phyloP scores from a whole-genome alignment of 2,329 filamentous ascomycete species.

The Sporothrix brasiliensis region DNA sequence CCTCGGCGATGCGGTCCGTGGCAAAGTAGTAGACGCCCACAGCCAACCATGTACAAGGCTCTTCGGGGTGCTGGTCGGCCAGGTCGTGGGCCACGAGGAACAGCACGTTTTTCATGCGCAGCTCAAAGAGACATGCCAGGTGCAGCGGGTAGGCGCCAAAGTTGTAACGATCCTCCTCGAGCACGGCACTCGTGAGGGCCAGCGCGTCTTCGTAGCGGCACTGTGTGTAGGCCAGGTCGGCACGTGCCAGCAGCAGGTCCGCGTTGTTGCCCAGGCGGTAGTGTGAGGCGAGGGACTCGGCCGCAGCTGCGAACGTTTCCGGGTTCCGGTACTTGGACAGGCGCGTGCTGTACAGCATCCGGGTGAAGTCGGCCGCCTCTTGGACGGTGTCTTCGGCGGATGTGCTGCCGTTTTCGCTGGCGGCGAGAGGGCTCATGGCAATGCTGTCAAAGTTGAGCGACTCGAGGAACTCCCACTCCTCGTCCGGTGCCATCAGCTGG shows the following conservation, averaged over 20 bases:
- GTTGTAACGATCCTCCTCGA: slow-evolving; percentile 84
- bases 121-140: slow-evolving; percentile 86
- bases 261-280: slow-evolving; percentile 86
- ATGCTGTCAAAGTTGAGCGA: slow-evolving; percentile 89
- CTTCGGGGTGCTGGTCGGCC: slow-evolving; percentile 86
- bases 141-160: slow-evolving; percentile 88
- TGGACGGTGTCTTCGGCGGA: slow-evolving; percentile 54
- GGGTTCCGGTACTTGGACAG: slow-evolving; percentile 95
- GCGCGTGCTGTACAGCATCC: slow-evolving; percentile 93
- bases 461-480: slow-evolving; percentile 87
- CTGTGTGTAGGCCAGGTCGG: slow-evolving; percentile 90
- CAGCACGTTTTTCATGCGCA: slow-evolving; percentile 81
- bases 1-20: slow-evolving; percentile 87
- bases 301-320: slow-evolving; percentile 76
- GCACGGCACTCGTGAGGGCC: slow-evolving; percentile 77
- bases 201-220: slow-evolving; percentile 90
- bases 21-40: slow-evolving; percentile 94
- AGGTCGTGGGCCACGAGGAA: slow-evolving; percentile 93
- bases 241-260: slow-evolving; percentile 85
- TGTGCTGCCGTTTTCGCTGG: slow-evolving; percentile 51
- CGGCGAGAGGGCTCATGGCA: slow-evolving; percentile 60
- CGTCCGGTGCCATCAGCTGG: slow-evolving; percentile 82
- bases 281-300: slow-evolving; percentile 89
- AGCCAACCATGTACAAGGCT: slow-evolving; percentile 90
- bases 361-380: slow-evolving; percentile 90